Conservation (phyloP, 805 yeast species). For the Jamesozyma spencerorum region DNA sequence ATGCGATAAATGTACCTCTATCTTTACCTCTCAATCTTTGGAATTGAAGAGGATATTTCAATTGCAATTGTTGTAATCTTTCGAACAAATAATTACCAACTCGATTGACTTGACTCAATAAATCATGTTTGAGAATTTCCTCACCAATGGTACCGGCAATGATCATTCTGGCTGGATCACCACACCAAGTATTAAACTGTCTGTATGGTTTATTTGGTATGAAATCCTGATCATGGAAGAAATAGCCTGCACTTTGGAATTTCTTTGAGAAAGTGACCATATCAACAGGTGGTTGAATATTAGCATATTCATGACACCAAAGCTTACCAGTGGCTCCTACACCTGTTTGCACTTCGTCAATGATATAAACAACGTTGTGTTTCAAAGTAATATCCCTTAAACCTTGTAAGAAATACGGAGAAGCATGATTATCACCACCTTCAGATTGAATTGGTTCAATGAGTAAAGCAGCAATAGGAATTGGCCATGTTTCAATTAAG, state of each 20-base stretch:
- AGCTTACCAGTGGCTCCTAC: conserved; percentile 65
- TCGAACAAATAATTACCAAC: conserved; percentile 47
- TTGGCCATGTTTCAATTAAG: conserved; percentile 53
- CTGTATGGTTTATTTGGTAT: conserved; percentile 55
- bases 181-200: conserved; percentile 75
- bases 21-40: conserved; percentile 51
- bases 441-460: conserved; percentile 82
- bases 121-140: conserved; percentile 41
- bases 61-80: conserved; percentile 32
- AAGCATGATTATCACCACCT: conserved; percentile 71
- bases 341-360: conserved; percentile 70
- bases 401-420: conserved; percentile 51
- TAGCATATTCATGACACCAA: conserved; percentile 68
- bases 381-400: conserved; percentile 51
- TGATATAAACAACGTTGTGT: conserved; percentile 49
- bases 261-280: conserved; percentile 64
- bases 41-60: conserved; percentile 35
- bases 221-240: conserved; percentile 48
- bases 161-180: conserved; percentile 61
- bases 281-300: conserved; percentile 53
- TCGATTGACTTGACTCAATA: conserved; percentile 39
- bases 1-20: conserved; percentile 59
- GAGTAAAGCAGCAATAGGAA: conserved; percentile 80
- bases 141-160: conserved; percentile 52
- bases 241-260: conserved; percentile 67